phyloP scores from a whole-genome alignment of 257 asterid genomes.

The Nicotiana undulata region DNA sequence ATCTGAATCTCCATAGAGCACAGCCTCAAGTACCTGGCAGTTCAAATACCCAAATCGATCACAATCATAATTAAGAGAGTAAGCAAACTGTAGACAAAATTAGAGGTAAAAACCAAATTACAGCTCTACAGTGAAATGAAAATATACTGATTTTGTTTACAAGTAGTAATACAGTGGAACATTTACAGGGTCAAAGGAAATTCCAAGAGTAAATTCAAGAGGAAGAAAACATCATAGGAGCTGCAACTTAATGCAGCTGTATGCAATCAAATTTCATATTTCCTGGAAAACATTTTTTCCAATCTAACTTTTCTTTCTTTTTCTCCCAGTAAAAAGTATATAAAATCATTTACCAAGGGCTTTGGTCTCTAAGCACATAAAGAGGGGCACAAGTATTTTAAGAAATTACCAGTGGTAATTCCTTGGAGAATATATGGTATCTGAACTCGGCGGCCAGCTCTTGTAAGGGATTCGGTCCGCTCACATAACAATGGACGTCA shows the following conservation, averaged over 20 bases:
- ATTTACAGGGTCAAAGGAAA: not conserved
- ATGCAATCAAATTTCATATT: not conserved
- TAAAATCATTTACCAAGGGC: not conserved
- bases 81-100: not conserved
- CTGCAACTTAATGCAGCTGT: not conserved
- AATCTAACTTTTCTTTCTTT: not conserved
- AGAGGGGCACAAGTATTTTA: not conserved
- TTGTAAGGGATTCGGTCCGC: slow-evolving; percentile 60
- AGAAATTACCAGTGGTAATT: slow-evolving; percentile 73
- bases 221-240: no score
- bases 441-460: slow-evolving; percentile 85
- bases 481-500: slow-evolving; percentile 82
- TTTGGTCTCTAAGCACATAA: not conserved
- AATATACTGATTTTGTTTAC: not conserved
- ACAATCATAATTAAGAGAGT: not conserved
- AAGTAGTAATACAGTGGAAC: not conserved
- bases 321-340: not conserved
- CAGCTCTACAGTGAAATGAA: not conserved
- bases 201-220: not conserved
- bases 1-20: slow-evolving; percentile 71
- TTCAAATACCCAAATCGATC: not conserved
- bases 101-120: not conserved
- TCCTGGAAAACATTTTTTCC: not conserved
- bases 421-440: slow-evolving; percentile 91
- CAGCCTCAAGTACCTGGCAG: slow-evolving; percentile 77